phyloP scores from a whole-genome alignment of 2,329 filamentous ascomycete species.

The Cordyceps tenuipes region DNA sequence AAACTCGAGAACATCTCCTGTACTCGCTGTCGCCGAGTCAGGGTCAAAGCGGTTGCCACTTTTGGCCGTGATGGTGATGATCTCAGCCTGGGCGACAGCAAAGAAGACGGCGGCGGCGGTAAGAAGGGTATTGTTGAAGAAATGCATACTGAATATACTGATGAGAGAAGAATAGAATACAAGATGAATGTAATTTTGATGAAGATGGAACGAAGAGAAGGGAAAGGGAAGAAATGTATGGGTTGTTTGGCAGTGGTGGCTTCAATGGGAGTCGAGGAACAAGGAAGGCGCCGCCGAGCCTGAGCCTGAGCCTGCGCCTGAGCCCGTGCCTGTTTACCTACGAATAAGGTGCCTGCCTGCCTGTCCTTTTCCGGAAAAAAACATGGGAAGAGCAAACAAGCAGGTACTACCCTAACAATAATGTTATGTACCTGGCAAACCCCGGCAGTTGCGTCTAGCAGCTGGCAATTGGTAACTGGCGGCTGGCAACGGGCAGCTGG shows the following conservation, averaged over 20 bases:
- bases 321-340: too few relatives aligned
- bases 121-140: conserved; percentile 21
- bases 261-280: too few relatives aligned
- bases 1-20: conserved; percentile 30
- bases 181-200: background rate
- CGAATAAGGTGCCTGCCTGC: too few relatives aligned
- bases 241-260: too few relatives aligned
- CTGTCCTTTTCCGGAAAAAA: too few relatives aligned
- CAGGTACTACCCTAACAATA: too few relatives aligned
- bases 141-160: conserved; percentile 20
- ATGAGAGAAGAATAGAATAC: background rate
- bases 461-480: background rate
- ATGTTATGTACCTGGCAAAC: background rate
- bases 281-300: too few relatives aligned
- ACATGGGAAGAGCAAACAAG: background rate
- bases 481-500: too few relatives aligned
- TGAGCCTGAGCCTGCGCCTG: too few relatives aligned
- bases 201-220: background rate
- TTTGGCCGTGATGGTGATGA: conserved; percentile 26
- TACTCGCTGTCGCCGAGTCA: conserved; percentile 22
- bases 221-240: too few relatives aligned
- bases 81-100: conserved; percentile 22
- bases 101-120: conserved; percentile 17
- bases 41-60: conserved; percentile 27
- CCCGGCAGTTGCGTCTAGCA: background rate